Base-by-base conservation (phyloP, 352 stramenopile species). In the Phytophthora sojae region DNA sequence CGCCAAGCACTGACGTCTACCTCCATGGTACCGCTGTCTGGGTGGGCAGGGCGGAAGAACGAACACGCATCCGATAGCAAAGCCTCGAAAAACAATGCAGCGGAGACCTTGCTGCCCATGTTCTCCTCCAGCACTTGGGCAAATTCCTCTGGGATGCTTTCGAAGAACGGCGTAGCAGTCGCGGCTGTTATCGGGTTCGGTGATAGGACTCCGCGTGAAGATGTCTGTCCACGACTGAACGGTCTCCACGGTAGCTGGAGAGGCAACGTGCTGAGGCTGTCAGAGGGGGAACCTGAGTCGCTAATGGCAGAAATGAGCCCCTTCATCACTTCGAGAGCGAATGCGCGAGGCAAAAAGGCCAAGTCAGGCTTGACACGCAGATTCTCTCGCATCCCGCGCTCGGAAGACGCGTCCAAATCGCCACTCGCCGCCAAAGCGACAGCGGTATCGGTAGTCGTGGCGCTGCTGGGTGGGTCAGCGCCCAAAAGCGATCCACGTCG, bases 1-100 rank as follows among this genome's bases (percentile, higher is more conserved):
- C 80, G 75, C 84, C 84, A 92, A 0, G 82, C 77, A 29, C 82
- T 79, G 54, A 92, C 86, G 44, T 90, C 82, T 9, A 92, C 82
- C 19, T 90, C 81, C 75, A 88, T 87, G 15, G 77, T 90, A 1
- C 79, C 81, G 50, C 67, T 86, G 26, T 85, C 60, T 52, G 67
- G 62, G 23, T 76, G 69, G 1, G 70, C 57, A 21, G 44, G 58
- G 15, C 80, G 75, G 53, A 89, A 82, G 32, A 90, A 90, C 4
- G 79, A 79, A 50, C 79, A 83, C 45, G 83, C 79, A 60, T 92
- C 82, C 1, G 77, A 89, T 21, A 92, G 52, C 23, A 92, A 30
- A 3, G 75, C 76, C 17, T 90, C 79, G 56, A 90, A 92, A 50
- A 92, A 83, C 1, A 91, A 51, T 4, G 67, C 55, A 0, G 82